Evolutionary conservation across 2,329 filamentous ascomycete genomes (phyloP).

Genomic region (Trichophyton rubrum): DNA sequence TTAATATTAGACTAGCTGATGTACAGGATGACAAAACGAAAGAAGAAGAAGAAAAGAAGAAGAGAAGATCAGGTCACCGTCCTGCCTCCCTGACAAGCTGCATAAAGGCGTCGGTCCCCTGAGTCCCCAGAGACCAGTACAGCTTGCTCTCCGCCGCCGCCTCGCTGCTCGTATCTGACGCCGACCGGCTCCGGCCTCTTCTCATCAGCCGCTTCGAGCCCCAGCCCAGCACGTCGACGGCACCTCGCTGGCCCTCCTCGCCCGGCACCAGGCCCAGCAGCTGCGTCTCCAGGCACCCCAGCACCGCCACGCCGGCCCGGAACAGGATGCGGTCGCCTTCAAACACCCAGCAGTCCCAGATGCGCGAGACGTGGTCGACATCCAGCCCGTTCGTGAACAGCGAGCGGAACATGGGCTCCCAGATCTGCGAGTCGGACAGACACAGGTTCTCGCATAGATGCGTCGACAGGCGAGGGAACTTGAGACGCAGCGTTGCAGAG

Average conservation of each 20-base stretch:
- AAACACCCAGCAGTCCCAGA: constrained; percentile 52
- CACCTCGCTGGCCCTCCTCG: constrained; percentile 22
- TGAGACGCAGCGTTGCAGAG: constrained; percentile 45
- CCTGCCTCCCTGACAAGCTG: constrained; percentile 20
- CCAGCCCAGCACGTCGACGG: constrained; percentile 21
- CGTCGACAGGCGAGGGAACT: constrained; percentile 42
- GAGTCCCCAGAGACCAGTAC: constrained; percentile 19
- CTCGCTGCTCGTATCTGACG: background rate
- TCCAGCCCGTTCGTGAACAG: constrained; percentile 42
- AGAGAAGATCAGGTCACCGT: constrained; percentile 7
- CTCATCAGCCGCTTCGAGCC: constrained; percentile 14
- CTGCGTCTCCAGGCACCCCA: constrained; percentile 33
- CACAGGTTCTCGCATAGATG: constrained; percentile 37
- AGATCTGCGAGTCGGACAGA: constrained; percentile 33
- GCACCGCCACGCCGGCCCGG: constrained; percentile 32
- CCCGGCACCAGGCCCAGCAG: constrained; percentile 30
- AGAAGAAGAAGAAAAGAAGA: background rate
- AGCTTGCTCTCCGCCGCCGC: background rate
- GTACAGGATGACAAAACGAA: background rate
- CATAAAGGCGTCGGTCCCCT: constrained; percentile 22
- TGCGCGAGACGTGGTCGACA: constrained; percentile 41
- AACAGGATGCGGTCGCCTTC: constrained; percentile 44
- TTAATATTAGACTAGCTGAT: background rate
- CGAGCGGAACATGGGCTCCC: constrained; percentile 43
- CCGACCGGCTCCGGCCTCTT: background rate